Conservation (phyloP, 371 early-diverging fungal genomes). For the Mucor plumbeus region DNA sequence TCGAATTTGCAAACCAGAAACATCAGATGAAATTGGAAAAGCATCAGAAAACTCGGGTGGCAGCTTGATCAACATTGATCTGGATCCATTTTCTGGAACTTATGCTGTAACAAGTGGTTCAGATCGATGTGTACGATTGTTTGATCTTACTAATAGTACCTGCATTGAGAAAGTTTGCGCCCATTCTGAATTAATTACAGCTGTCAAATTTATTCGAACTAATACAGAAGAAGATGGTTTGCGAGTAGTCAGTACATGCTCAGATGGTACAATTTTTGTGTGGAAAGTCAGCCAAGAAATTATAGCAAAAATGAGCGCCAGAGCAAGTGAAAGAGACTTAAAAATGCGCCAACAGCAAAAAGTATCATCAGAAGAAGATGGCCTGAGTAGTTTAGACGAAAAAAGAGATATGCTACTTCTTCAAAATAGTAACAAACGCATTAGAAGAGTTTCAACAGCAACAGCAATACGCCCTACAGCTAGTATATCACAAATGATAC, state of each 20-base stretch:
- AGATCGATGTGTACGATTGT: conserved; percentile 77
- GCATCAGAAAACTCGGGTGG: conserved; percentile 63
- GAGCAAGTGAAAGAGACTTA: conserved; percentile 31
- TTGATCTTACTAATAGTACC: conserved; percentile 71
- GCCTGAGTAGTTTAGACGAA: conserved; percentile 1
- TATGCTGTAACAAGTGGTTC: conserved; percentile 75
- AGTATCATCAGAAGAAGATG: conserved; percentile 3
- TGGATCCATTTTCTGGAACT: conserved; percentile 77
- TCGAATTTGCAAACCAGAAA: conserved; percentile 64
- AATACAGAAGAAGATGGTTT: conserved; percentile 46
- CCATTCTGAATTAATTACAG: conserved; percentile 82
- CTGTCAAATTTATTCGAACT: conserved; percentile 64
- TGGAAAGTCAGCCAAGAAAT: conserved; percentile 70
- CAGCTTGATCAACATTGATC: conserved; percentile 65
- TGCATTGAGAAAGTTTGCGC: conserved; percentile 71
- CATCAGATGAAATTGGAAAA: conserved; percentile 55
- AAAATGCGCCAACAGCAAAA: conserved; percentile 12
- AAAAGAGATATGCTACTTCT: conserved; percentile 14
- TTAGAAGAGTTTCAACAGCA: conserved; percentile 37
- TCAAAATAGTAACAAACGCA: conserved; percentile 20
- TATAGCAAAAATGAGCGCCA: conserved; percentile 55
- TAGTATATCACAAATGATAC: conserved; percentile 52
- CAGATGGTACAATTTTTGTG: conserved; percentile 80
- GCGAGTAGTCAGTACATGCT: conserved; percentile 74
- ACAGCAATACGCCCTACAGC: conserved; percentile 39